These are phyloP conservation scores for Umbelopsis vinacea DNA, from an alignment of 192 early-diverging fungal species.

Conservation along the genomic window DNA sequence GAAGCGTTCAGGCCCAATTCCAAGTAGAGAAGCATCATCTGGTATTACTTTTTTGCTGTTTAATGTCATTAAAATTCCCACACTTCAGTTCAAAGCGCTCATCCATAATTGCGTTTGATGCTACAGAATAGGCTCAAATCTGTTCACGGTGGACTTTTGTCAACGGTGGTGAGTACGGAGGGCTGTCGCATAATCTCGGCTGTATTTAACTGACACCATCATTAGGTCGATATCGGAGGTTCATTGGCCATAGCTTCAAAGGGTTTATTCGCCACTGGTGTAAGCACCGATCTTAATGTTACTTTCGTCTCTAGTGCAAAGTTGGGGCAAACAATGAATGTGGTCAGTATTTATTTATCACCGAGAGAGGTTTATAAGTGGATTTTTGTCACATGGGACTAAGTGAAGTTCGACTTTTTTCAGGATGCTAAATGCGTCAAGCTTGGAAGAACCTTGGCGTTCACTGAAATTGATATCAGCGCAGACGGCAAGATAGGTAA, in stretches of 20 bases:
- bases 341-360: conserved; percentile 37
- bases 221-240: conserved; percentile 51
- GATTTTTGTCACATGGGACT: background rate
- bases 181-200: no score
- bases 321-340: conserved; percentile 45
- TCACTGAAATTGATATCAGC: conserved; percentile 48
- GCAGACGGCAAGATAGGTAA: conserved; percentile 42
- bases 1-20: conserved; percentile 46
- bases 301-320: conserved; percentile 55
- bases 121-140: conserved; percentile 49
- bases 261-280: conserved; percentile 54
- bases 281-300: conserved; percentile 62
- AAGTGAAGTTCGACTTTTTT: background rate
- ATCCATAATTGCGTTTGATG: background rate
- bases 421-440: conserved; percentile 55
- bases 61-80: background rate
- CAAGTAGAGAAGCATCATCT: conserved; percentile 52
- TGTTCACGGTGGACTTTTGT: conserved; percentile 56
- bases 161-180: conserved; percentile 44
- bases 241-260: conserved; percentile 59
- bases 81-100: background rate
- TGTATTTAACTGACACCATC: background rate
- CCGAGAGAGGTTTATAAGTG: background rate
- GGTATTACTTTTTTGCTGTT: conserved; percentile 31
- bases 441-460: conserved; percentile 59